Evolutionary conservation across 2,329 filamentous ascomycete species (phyloP), one percentile per base, ranked within the genome.

Genomic region (Plenodomus tracheiphilus): DNA sequence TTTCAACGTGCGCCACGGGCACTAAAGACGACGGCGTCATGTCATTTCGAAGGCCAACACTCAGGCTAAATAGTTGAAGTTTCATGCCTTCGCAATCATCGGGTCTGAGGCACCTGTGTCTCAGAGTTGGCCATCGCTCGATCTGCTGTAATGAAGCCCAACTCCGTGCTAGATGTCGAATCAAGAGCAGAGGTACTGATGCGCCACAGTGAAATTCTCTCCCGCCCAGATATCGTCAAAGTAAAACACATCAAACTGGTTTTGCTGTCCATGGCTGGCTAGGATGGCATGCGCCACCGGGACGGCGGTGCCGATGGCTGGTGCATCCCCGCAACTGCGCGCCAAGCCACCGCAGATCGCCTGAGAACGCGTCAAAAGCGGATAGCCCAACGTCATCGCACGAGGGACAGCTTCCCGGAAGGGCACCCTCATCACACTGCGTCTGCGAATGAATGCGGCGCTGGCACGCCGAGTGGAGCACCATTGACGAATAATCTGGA

Each of bases 371-470:
- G 53, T 54, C 49, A 41, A 53, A 52, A 42, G 42, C 44, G 43
- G 51, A 39, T 34, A 46, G 19, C 4, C 19, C 50, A 54, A 64
- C 61, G 61, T 64, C 61, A 64, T 58, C 35, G 28, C 42, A 44
- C 39, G 39, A 52, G 46, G 48, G 43, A 43, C 54, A 53, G 53
- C 50, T 52, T 46, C 39, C 49, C 41, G 32, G 52, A 54, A 54
- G 51, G 54, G 59, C 53, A 54, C 49, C 46, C 32, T 9, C 35
- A 51, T 54, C 58, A 58, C 59, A 50, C 45, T 50, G 39, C 37
- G 46, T 46, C 44, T 35, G 44, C 53, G 53, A 47, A 52, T 55
- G 47, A 45, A 53, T 43, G 36, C 47, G 45, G 44, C 46, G 45
- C 41, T 47, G 40, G 39, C 41, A 41, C 49, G 42, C 43, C 35